Base-by-base conservation (phyloP, 257 asterid genomes). In the Phtheirospermum japonicum region DNA sequence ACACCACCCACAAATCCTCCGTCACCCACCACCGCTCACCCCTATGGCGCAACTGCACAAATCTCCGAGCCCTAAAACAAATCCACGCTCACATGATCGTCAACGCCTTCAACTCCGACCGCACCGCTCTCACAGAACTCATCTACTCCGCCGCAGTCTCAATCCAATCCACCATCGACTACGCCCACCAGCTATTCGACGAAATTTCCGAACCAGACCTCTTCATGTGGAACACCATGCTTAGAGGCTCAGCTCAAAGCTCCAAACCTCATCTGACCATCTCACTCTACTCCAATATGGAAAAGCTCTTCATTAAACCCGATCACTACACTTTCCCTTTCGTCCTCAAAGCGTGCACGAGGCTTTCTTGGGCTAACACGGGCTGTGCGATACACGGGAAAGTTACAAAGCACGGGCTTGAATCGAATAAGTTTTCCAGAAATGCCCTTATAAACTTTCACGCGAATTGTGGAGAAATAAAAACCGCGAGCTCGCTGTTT, bases 191-290 rank as follows among this genome's bases (percentile, higher is more conserved):
- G 32, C 2, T 79, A 83, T 84, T 87, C 66, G 88, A 60, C 73
- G 51, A 70, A 82, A 87, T 84, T 63, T 20, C 77, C 26, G 59
- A 87, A 71, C 88, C 90, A 11, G 90, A 80, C 56, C 75, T 73
- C 49, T 82, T 84, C 72, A 78, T 68, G 86, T 82, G 89, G 86
- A 87, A 87, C 77, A 80, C 88, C 4, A 66, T 87, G 78, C 89
- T 84, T 4, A 77, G 93, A 65, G 95, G 95, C 68, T 87, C 93
- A 28, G 90, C 93, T 49, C 89, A 84, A 75, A 82, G 95, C 74
- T 33, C 60, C 68, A 71, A 75, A 17, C 92, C 95, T 3, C 73
- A 75, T 0, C 31, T 78, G 10, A 72, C 90, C 0, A 36, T 84
- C 51, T 75, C 88, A 1, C 59, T 78, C 31, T 87, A 68, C 34